Conservation (phyloP, 2,329 filamentous ascomycete genomes). For the Ophiostoma sp. region DNA sequence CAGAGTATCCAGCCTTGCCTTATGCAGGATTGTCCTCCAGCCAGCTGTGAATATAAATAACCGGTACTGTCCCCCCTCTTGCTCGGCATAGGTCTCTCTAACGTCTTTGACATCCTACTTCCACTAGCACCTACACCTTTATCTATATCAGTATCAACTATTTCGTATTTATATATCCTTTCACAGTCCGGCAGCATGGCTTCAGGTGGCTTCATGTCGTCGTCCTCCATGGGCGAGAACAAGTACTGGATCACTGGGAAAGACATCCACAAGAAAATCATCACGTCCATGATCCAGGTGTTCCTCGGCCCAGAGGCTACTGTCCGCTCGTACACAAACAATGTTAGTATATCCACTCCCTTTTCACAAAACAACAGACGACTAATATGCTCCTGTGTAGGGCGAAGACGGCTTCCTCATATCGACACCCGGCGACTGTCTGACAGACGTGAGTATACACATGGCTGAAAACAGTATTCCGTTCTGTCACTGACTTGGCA, state of each 20-base stretch:
- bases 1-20: no score
- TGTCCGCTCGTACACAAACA: constrained; percentile 51
- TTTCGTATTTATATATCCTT: no score
- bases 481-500: constrained; percentile 15
- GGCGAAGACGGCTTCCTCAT: constrained; percentile 59
- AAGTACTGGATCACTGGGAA: constrained; percentile 56
- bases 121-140: not conserved
- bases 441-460: constrained; percentile 52
- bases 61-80: no score
- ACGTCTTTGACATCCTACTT: not conserved
- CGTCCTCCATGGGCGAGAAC: constrained; percentile 43
- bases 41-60: no score
- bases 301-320: constrained; percentile 55
- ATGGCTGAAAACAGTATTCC: not conserved
- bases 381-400: constrained; percentile 32
- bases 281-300: constrained; percentile 53
- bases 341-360: constrained; percentile 35
- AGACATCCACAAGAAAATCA: constrained; percentile 57
- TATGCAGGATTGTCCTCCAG: no score
- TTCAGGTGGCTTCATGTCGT: constrained; percentile 11
- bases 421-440: constrained; percentile 51
- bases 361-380: not conserved
- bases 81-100: not conserved
- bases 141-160: not conserved
- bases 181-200: not conserved